These are phyloP conservation scores for Mycocentrospora acerina DNA, from an alignment of 2,329 filamentous ascomycete species.

Conservation along the genomic window DNA sequence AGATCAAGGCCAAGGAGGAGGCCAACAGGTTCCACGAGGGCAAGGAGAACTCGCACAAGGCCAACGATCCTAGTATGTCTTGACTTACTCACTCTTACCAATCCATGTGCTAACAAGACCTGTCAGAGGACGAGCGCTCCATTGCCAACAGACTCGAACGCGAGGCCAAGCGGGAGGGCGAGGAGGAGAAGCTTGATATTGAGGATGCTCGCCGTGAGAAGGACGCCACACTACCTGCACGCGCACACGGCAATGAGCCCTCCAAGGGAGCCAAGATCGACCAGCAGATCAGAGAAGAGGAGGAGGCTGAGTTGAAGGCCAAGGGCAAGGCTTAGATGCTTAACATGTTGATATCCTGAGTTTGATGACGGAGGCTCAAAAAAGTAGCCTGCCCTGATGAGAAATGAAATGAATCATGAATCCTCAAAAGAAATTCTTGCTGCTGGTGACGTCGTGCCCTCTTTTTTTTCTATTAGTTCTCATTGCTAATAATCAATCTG, in stretches of 20 bases:
- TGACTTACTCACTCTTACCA: neutral
- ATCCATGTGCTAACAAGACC: conserved; percentile 25
- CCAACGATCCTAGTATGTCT: conserved; percentile 69
- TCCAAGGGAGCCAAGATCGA: conserved; percentile 72
- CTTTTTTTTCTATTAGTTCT: too few species aligned
- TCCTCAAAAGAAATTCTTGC: neutral
- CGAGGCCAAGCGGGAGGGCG: conserved; percentile 57
- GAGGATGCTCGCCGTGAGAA: conserved; percentile 51
- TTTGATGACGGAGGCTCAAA: neutral
- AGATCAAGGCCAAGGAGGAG: conserved; percentile 54
- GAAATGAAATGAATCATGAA: neutral
- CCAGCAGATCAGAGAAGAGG: conserved; percentile 66
- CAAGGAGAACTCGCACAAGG: conserved; percentile 66
- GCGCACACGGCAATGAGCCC: conserved; percentile 70
- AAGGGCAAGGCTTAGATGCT: conserved; percentile 52
- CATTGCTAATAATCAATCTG: too few species aligned
- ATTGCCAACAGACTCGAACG: conserved; percentile 71
- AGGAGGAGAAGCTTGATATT: conserved; percentile 34
- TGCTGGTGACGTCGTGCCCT: conserved; percentile 5
- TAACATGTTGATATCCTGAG: neutral
- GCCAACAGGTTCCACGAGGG: conserved; percentile 71
- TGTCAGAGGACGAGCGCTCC: conserved; percentile 65
- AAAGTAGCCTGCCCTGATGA: neutral
- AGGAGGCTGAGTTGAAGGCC: conserved; percentile 63
- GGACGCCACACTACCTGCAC: conserved; percentile 62